These are phyloP conservation scores for Paramecium octaurelia DNA, from an alignment of 73 alveolate genomes.

Conservation along the genomic window DNA sequence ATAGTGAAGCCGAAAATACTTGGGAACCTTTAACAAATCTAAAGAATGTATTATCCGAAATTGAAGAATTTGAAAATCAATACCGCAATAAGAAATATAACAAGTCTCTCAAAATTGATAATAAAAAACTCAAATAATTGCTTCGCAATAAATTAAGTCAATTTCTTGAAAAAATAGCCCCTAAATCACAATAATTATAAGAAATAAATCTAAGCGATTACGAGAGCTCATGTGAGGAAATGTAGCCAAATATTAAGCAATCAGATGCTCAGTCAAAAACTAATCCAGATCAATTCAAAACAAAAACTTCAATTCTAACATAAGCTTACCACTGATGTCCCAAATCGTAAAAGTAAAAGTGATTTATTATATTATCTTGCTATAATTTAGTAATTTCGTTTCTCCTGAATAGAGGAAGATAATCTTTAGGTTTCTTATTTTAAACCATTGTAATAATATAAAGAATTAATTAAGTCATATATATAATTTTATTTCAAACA, in stretches of 20 bases:
- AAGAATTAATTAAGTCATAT: background rate
- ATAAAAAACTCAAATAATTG: background rate
- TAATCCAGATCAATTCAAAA: background rate
- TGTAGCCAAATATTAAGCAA: background rate
- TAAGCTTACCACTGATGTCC: background rate
- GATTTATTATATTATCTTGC: background rate
- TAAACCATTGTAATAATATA: background rate
- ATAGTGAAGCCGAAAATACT: background rate
- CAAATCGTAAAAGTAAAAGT: background rate
- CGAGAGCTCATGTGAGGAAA: background rate
- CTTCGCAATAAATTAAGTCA: background rate
- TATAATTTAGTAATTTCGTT: background rate
- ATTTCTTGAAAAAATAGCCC: background rate
- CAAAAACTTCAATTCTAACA: background rate
- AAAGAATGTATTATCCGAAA: background rate
- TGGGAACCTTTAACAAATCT: conserved; percentile 7
- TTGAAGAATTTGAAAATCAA: background rate
- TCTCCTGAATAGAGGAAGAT: background rate
- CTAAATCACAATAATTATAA: background rate
- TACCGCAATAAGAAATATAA: background rate
- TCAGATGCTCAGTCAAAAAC: background rate
- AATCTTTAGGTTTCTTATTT: background rate
- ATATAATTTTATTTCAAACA: background rate
- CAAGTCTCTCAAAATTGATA: background rate
- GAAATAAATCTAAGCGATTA: background rate